phyloP scores from a whole-genome alignment of 164 flowering plant genomes.

The Piper betle region DNA sequence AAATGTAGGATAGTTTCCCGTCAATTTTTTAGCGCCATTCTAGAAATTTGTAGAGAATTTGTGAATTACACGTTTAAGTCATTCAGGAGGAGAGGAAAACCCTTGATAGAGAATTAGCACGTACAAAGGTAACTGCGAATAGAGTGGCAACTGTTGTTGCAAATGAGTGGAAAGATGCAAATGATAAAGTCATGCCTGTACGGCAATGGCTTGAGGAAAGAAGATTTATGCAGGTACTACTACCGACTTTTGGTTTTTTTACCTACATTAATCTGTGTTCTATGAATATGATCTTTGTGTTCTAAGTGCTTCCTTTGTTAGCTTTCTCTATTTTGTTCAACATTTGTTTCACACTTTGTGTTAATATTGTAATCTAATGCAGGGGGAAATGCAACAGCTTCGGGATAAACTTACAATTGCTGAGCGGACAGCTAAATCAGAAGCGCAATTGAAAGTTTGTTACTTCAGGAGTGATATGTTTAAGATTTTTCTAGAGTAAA shows the following conservation, averaged over 20 bases:
- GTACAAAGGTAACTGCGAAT: conserved; percentile 14
- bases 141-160: conserved; percentile 14
- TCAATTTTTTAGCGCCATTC: background rate
- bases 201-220: conserved; percentile 12
- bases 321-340: background rate
- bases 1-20: conserved; percentile 4
- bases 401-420: no score
- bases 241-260: background rate
- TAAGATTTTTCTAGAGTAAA: no score
- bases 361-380: background rate
- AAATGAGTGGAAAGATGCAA: conserved; percentile 20
- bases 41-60: background rate
- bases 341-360: conserved; percentile 7
- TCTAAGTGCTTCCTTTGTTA: conserved; percentile 17
- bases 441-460: conserved; percentile 12
- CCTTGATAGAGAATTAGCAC: background rate
- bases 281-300: background rate
- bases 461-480: background rate
- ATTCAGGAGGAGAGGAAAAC: no score
- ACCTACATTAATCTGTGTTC: background rate
- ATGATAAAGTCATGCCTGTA: conserved; percentile 8
- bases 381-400: conserved; percentile 4
- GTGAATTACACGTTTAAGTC: conserved; percentile 14
- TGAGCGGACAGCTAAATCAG: conserved; percentile 1
- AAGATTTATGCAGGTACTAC: conserved; percentile 12